A percentile compares a stretch with the other conserved stretches of the same genome.
These are phyloP conservation scores for Trichoderma asperelloides DNA, from an alignment of 495 filamentous ascomycete genomes.

Conservation along the genomic window DNA sequence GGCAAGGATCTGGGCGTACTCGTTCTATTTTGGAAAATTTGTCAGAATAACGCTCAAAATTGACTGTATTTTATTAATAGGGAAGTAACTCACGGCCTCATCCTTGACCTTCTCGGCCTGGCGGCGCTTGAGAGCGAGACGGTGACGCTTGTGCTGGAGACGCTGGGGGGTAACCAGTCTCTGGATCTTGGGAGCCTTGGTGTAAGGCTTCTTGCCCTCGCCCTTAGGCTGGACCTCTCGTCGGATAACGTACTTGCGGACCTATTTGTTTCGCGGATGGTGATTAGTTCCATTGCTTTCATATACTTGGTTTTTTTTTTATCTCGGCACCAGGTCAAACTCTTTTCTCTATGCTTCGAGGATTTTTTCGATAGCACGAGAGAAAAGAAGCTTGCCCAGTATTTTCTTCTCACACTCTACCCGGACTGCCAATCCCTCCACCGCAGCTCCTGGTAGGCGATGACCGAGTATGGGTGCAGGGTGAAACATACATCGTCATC, in stretches of 20 bases:
- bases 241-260: constrained; percentile 98
- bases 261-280: constrained; percentile 40
- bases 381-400: neutral
- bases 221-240: constrained; percentile 91
- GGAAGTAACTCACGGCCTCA: constrained; percentile 76
- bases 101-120: constrained; percentile 90
- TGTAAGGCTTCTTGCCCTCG: constrained; percentile 94
- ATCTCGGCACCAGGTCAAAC: neutral
- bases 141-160: constrained; percentile 98
- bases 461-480: constrained; percentile 37
- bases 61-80: neutral
- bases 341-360: neutral
- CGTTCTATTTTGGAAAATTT: constrained; percentile 52
- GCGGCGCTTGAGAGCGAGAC: constrained; percentile 94
- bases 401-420: constrained; percentile 44
- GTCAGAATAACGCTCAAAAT: constrained; percentile 15
- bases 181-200: constrained; percentile 99
- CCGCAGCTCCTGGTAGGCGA: constrained; percentile 44
- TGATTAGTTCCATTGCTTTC: constrained; percentile 8
- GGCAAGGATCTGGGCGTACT: constrained; percentile 88
- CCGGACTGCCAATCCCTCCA: constrained; percentile 39
- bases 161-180: constrained; percentile 98
- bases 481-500: constrained; percentile 92
- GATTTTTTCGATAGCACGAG: neutral
- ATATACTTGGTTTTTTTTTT: neutral